Base-by-base conservation (phyloP, 169 alveolate genomes). In the Plasmodium inui region DNA sequence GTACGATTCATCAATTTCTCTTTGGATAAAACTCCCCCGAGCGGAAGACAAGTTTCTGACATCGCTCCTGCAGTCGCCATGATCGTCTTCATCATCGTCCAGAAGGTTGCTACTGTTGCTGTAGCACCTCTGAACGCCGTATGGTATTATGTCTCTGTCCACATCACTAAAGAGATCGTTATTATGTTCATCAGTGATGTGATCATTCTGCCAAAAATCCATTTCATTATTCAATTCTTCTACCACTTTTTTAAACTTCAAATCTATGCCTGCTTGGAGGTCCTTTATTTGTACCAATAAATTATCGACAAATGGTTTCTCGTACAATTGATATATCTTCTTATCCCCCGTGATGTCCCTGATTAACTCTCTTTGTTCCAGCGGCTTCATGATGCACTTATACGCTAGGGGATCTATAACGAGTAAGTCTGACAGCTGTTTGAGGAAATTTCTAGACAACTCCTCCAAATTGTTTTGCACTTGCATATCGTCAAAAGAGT, bases 191-290 rank as follows among this genome's bases (percentile, higher is more conserved):
- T 88, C 90, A 19, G 82, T 67, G 4, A 67, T 78, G 44, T 88
- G 79, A 57, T 88, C 94, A 88, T 88, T 88, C 12, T 88, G 94
- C 94, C 94, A 88, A 73, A 88, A 88, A 10, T 88, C 94, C 83
- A 88, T 88, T 88, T 88, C 94, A 28, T 88, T 88, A 37, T 79
- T 76, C 50, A 88, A 79, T 67, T 88, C 94, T 79, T 88, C 94
- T 5, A 88, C 94, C 10, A 88, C 90, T 37, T 79, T 88, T 88
- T 79, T 71, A 73, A 88, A 88, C 82, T 80, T 78, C 1, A 41
- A 19, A 57, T 88, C 89, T 39, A 88, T 79, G 71, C 37, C 34
- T 32, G 82, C 61, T 78, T 88, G 94, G 9, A 88, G 76, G 28
- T 57, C 44, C 32, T 80, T 34, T 57, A 88, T 88, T 88, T 88